These are phyloP conservation scores for Neofusicoccum ribis DNA, from an alignment of 2,329 filamentous ascomycete species.

Conservation along the genomic window DNA sequence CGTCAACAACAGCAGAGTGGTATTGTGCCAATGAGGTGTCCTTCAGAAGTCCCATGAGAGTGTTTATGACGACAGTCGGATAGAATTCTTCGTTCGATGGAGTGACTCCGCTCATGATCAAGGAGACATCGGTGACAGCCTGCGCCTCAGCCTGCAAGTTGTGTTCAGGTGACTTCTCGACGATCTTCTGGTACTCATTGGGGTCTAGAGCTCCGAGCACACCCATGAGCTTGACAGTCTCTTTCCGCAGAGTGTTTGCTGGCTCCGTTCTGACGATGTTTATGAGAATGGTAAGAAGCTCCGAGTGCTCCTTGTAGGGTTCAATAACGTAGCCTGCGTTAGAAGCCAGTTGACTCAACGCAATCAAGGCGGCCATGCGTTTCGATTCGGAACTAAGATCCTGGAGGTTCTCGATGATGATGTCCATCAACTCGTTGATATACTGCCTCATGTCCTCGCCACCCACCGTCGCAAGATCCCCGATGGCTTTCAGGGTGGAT, in stretches of 20 bases:
- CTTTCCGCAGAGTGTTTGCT: slow-evolving; percentile 79
- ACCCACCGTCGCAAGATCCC: slow-evolving; percentile 89
- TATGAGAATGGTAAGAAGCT: slow-evolving; percentile 88
- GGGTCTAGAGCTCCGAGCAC: slow-evolving; percentile 93
- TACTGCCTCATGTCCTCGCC: slow-evolving; percentile 92
- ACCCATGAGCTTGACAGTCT: slow-evolving; percentile 95
- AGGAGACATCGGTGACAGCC: slow-evolving; percentile 82
- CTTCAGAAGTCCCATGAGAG: slow-evolving; percentile 85
- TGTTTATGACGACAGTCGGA: slow-evolving; percentile 96
- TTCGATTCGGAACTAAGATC: slow-evolving; percentile 90
- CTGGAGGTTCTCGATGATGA: slow-evolving; percentile 90
- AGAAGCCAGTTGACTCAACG: slow-evolving; percentile 87
- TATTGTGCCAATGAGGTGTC: slow-evolving; percentile 87
- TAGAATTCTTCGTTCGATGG: slow-evolving; percentile 99
- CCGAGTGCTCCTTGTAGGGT: slow-evolving; percentile 92
- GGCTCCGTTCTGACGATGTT: slow-evolving; percentile 93
- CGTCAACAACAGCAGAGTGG: slow-evolving; percentile 91
- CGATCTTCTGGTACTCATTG: slow-evolving; percentile 93
- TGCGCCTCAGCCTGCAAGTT: slow-evolving; percentile 69
- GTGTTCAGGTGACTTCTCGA: slow-evolving; percentile 82
- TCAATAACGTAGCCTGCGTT: slow-evolving; percentile 98
- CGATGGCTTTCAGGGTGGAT: slow-evolving; percentile 92
- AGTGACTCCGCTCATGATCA: slow-evolving; percentile 97
- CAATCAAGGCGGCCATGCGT: slow-evolving; percentile 85
- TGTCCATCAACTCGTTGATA: slow-evolving; percentile 88